Evolutionary conservation across 164 flowering plant genomes (phyloP), one percentile per base, ranked within the genome.

Genomic region (Malania oleifera): DNA sequence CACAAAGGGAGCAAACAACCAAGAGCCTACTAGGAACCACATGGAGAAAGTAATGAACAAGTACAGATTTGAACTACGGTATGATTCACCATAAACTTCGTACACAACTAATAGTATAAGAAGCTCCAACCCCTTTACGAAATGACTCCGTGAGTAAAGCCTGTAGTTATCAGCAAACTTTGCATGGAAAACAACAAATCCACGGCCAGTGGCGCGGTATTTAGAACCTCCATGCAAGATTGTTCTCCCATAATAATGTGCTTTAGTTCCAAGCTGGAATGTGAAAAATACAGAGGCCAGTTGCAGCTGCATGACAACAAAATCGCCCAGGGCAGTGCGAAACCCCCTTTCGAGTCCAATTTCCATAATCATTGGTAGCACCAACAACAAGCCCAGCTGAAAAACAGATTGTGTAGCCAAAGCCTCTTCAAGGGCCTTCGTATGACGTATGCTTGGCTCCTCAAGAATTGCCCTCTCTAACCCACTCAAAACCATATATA

Each of bases 301-400:
- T 74, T 93, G 97, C 59, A 93, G 83, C 74, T 90, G 97, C 99
- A 93, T 93, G 23, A 88, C 75, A 45, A 93, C 70, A 56, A 93
- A 86, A 60, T 93, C 93, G 65, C 81, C 96, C 26, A 93, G 47
- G 50, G 99, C 99, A 56, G 80, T 83, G 5, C 91, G 96, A 40
- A 93, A 93, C 4, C 99, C 99, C 75, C 86, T 83, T 57, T 93
- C 97, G 28, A 93, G 79, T 54, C 97, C 97, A 61, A 84, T 82
- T 74, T 93, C 98, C 97, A 90, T 93, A 43, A 93, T 82, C 98
- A 93, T 93, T 7, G 99, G 99, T 20, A 93, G 80, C 35, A 88
- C 92, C 43, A 90, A 69, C 61, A 90, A 67, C 61, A 93, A 62
- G 39, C 99, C 99, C 12, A 93, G 73, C 81, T 93, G 99, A 67